phyloP scores from a whole-genome alignment of 2,329 filamentous ascomycete genomes.

The Balansia obtecta region DNA sequence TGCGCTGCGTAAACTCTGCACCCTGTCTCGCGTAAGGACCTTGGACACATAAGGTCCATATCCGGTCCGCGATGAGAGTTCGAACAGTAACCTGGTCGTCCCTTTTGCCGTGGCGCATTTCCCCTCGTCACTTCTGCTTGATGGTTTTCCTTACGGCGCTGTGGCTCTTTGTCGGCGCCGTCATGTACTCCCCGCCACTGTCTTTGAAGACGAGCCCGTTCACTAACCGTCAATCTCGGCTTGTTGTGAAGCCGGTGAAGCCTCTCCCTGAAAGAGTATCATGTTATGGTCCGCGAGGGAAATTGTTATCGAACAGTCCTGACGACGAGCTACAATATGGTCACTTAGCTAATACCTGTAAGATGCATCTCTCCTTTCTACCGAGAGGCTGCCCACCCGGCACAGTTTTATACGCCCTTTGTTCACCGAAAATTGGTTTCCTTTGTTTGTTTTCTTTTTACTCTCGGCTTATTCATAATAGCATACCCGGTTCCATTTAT shows the following conservation, averaged over 20 bases:
- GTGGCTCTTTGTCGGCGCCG: not conserved
- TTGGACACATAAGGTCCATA: too few species aligned
- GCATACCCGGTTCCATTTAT: conserved; percentile 18
- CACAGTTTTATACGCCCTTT: not conserved
- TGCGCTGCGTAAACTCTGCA: too few species aligned
- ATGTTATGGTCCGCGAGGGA: not conserved
- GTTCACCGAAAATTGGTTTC: not conserved
- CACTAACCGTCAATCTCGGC: not conserved
- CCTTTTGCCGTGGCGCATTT: not conserved
- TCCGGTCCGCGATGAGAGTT: too few species aligned
- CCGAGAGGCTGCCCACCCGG: too few species aligned
- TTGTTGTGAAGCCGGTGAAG: not conserved
- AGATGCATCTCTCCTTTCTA: not conserved
- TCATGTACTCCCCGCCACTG: not conserved
- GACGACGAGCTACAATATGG: not conserved
- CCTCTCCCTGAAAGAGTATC: not conserved
- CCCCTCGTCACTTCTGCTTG: too few species aligned
- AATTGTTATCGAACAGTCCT: not conserved
- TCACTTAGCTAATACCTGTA: not conserved
- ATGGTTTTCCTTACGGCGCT: not conserved
- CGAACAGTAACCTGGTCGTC: too few species aligned
- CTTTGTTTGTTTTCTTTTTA: not conserved
- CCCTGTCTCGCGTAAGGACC: too few species aligned
- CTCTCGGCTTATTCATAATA: conserved; percentile 1
- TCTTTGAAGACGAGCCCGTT: not conserved